Conservation (phyloP, 164 flowering plant genomes). For the Umbellularia californica region DNA sequence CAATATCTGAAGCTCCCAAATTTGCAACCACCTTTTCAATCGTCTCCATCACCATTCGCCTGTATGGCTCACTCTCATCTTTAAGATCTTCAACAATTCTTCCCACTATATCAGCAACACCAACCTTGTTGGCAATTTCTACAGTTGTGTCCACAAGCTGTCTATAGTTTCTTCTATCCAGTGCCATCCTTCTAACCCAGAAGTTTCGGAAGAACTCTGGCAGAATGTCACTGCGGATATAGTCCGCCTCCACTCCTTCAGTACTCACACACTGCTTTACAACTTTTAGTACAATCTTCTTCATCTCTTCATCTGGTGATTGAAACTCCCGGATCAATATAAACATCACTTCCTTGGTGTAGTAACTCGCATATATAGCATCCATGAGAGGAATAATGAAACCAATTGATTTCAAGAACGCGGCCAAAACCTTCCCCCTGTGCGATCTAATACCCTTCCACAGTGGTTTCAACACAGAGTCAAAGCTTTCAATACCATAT, state of each 20-base stretch:
- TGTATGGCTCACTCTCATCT: conserved; percentile 98
- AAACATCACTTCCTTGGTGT: conserved; percentile 94
- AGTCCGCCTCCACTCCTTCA: conserved; percentile 92
- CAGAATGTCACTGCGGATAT: conserved; percentile 81
- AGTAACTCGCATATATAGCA: conserved; percentile 91
- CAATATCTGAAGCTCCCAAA: conserved; percentile 95
- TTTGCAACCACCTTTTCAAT: conserved; percentile 94
- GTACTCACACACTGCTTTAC: conserved; percentile 99
- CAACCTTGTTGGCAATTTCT: conserved; percentile 95
- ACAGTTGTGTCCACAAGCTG: conserved; percentile 98
- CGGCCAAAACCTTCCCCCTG: conserved; percentile 99
- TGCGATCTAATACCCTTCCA: conserved; percentile 99
- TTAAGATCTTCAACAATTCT: conserved; percentile 96
- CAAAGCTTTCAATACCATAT: conserved; percentile 97
- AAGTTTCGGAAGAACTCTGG: conserved; percentile 88
- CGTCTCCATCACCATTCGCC: conserved; percentile 99
- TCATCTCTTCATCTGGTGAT: conserved; percentile 99
- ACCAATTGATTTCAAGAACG: conserved; percentile 94
- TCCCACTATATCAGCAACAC: conserved; percentile 94
- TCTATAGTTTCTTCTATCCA: conserved; percentile 88
- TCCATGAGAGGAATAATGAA: conserved; percentile 99
- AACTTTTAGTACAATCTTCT: conserved; percentile 94
- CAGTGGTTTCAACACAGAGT: conserved; percentile 93
- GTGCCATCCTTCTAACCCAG: conserved; percentile 98
- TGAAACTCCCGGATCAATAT: conserved; percentile 94